Base-by-base conservation (phyloP, 805 yeast genomes). In the Saccharomycopsis sp. region DNA sequence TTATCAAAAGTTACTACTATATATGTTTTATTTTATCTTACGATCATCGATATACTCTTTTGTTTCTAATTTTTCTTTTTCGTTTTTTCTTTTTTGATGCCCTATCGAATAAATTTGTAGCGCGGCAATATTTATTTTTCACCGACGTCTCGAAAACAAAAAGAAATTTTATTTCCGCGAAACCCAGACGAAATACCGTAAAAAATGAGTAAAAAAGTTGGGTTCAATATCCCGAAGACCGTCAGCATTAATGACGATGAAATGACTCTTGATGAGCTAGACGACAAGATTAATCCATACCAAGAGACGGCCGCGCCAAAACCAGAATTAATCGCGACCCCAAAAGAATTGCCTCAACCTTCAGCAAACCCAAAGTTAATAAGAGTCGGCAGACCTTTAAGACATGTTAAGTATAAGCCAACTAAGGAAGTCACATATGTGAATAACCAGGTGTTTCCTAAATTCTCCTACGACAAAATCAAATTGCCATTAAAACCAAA, bases 341-440 rank as follows among this genome's bases (percentile, higher is more conserved):
- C 52, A 4, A 49, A 49, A 33, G 41, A 27, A 23, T 22, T 49
- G 14, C 40, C 52, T 4, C 52, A 49, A 31, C 36, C 24, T 16
- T 14, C 31, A 4, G 26, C 26, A 14, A 19, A 32, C 6, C 52
- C 52, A 2, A 45, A 40, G 26, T 9, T 13, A 13, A 34, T 47
- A 9, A 58, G 72, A 51, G 73, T 68, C 2, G 68, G 65, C 5
- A 63, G 74, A 54, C 75, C 75, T 1, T 52, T 68, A 29, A 74
- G 80, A 44, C 77, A 74, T 50, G 70, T 77, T 37, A 68, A 67
- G 46, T 61, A 66, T 51, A 62, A 74, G 26, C 77, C 81, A 11
- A 68, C 75, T 4, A 70, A 70, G 51, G 72, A 78, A 61, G 54
- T 71, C 60, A 55, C 68, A 49, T 55, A 70, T 54, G 53, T 74